phyloP scores from a whole-genome alignment of 768 basidiomycete species.

The Nidularia pulvinata region DNA sequence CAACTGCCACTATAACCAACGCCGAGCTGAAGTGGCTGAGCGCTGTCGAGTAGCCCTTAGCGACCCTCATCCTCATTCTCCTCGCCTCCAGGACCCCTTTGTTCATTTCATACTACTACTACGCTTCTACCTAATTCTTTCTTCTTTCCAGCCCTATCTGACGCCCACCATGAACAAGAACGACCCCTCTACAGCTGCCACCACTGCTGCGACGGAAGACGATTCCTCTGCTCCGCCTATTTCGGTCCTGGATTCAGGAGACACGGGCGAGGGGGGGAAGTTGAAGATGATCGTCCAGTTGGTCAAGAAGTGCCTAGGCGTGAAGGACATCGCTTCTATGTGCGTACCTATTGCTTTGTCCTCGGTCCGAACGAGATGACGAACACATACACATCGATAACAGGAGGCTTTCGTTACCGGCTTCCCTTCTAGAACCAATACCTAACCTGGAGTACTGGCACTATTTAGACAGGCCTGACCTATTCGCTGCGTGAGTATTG shows the following conservation, averaged over 20 bases:
- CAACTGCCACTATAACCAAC: too few relatives aligned
- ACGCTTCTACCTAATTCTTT: background rate
- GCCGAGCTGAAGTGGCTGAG: too few relatives aligned
- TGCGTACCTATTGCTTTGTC: slow-evolving; percentile 32
- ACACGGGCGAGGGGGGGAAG: slow-evolving; percentile 86
- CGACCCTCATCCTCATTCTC: too few relatives aligned
- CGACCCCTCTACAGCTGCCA: background rate
- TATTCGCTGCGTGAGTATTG: slow-evolving; percentile 82
- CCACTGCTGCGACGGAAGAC: background rate
- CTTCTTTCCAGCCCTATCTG: background rate
- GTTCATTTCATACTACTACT: background rate
- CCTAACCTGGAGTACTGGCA: slow-evolving; percentile 98
- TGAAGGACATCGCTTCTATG: slow-evolving; percentile 96
- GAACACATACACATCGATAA: background rate
- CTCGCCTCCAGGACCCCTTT: background rate
- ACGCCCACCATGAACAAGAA: background rate
- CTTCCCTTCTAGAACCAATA: slow-evolving; percentile 90
- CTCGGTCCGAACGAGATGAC: background rate
- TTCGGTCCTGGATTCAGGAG: slow-evolving; percentile 68
- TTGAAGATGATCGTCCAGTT: slow-evolving; percentile 93
- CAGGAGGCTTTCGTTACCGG: slow-evolving; percentile 92
- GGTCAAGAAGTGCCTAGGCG: slow-evolving; percentile 89
- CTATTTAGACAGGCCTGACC: slow-evolving; percentile 88
- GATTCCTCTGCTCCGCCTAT: slow-evolving; percentile 41
- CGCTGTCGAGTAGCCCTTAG: too few relatives aligned